Conservation (phyloP, 345 rosid species). For the Fremontodendron californicum region DNA sequence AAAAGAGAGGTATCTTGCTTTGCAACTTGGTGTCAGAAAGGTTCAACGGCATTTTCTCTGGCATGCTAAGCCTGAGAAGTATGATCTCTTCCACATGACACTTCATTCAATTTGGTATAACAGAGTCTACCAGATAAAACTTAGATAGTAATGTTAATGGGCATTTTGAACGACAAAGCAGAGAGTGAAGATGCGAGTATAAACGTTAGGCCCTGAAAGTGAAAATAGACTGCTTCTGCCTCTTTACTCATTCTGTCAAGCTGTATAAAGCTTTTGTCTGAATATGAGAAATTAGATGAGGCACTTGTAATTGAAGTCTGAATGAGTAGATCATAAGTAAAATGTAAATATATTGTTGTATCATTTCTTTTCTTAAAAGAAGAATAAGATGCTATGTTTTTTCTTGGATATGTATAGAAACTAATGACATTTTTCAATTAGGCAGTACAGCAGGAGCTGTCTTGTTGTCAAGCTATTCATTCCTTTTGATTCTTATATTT, state of each 20-base stretch:
- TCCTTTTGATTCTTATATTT: background rate
- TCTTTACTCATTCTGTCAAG: background rate
- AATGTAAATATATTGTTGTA: background rate
- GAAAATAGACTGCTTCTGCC: background rate
- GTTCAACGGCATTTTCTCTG: constrained; percentile 83
- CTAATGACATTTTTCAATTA: background rate
- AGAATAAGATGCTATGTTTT: background rate
- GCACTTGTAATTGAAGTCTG: background rate
- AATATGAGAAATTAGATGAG: background rate
- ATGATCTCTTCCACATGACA: constrained; percentile 88
- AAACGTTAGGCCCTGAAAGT: background rate
- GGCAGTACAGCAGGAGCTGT: background rate
- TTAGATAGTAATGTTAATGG: constrained; percentile 28
- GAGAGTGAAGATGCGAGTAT: background rate
- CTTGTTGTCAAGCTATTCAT: background rate
- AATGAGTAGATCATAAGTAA: background rate
- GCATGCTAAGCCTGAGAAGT: constrained; percentile 77
- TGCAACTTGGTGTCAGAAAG: constrained; percentile 77
- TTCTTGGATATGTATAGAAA: background rate
- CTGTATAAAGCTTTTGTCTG: background rate
- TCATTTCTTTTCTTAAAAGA: background rate
- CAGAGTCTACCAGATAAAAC: constrained; percentile 76
- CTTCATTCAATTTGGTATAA: constrained; percentile 92
- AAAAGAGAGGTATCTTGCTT: constrained; percentile 49
- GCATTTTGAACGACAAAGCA: background rate